Evolutionary conservation across 2,329 filamentous ascomycete species (phyloP), one percentile per base, ranked within the genome.

Genomic region (Magnaporthiopsis rhizophila): DNA sequence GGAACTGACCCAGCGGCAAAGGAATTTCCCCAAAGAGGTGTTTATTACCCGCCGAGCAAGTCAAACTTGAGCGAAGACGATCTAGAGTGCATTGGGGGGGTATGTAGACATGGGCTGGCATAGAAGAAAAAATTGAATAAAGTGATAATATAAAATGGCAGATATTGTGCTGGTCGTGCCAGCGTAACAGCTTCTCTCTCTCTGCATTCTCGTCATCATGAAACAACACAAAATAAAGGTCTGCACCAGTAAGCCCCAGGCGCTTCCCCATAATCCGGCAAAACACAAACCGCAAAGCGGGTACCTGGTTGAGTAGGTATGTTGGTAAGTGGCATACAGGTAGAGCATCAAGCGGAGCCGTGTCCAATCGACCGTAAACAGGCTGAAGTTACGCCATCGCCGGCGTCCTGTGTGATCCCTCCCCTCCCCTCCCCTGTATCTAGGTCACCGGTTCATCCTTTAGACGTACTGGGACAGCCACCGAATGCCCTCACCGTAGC

Each of bases 391-490:
- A 21, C 21, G 45, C 45, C 18, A 21, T n/a, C 45, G 45, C 45
- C 21, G 15, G 18, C 45, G 8, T 9, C 45, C 45, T 2, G 45
- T 50, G 8, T 50, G 15, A 6, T 50, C 18, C 45, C 45, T 21
- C 45, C 21, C 45, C 45, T 21, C 45, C 21, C 45, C 18, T 6
- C 45, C 7, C 45, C 45, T n/a, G 45, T n/a, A 50, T 21, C 45
- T 50, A 50, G 45, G 7, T 18, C 15, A 50, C 45, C 45, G 45
- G 18, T 13, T 7, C 59, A 32, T 50, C 53, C 56, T 59, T 81
- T 89, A 96, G 75, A 96, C 91, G 74, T 96, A 96, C 83, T 96
- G 92, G 65, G 91, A 91, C 78, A 96, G 78, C 92, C 92, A 96
- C 80, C 91, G 87, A 78, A 96, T 94, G 72, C 85, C 92, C 72